Percentiles rank a stretch among this genome's conserved stretches.
phyloP scores from a whole-genome alignment of 1,139 yeast species.

The Debaryomyces coudertii region DNA sequence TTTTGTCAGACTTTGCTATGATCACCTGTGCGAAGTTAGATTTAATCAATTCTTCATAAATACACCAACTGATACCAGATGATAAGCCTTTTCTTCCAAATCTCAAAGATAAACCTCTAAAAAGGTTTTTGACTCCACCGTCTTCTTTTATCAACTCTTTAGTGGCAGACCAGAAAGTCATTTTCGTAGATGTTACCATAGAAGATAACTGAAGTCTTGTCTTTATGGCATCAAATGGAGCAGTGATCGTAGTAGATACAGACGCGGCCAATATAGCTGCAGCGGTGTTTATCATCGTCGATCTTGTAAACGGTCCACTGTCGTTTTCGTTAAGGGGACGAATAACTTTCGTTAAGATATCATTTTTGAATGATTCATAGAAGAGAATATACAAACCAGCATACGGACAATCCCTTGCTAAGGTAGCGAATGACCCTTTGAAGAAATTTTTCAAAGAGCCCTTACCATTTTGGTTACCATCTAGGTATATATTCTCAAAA shows the following conservation, averaged over 20 bases:
- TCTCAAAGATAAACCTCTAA: constrained; percentile 82
- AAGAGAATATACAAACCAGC: constrained; percentile 90
- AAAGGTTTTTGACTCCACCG: constrained; percentile 66
- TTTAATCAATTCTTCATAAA: constrained; percentile 84
- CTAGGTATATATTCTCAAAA: constrained; percentile 54
- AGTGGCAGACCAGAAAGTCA: constrained; percentile 31
- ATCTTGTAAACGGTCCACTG: constrained; percentile 17
- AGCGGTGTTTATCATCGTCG: constrained; percentile 65
- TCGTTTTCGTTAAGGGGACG: constrained; percentile 10
- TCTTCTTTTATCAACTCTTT: constrained; percentile 45
- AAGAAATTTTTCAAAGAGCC: constrained; percentile 68
- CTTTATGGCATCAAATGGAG: constrained; percentile 93
- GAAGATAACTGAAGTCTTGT: constrained; percentile 76
- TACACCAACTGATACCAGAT: constrained; percentile 97
- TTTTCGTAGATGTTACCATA: constrained; percentile 14
- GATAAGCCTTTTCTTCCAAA: constrained; percentile 84
- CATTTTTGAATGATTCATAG: constrained; percentile 71
- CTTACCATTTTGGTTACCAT: constrained; percentile 31
- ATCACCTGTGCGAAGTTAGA: constrained; percentile 9
- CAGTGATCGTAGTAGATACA: constrained; percentile 82
- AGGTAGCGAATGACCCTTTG: constrained; percentile 84
- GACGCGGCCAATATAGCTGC: constrained; percentile 79
- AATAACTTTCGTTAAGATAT: constrained; percentile 26
- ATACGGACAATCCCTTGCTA: constrained; percentile 91
- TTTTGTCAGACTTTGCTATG: constrained; percentile 6